Percentiles rank a stretch among this genome's conserved stretches.
Conservation (phyloP, 345 rosid species). For the Euphorbia lathyris region DNA sequence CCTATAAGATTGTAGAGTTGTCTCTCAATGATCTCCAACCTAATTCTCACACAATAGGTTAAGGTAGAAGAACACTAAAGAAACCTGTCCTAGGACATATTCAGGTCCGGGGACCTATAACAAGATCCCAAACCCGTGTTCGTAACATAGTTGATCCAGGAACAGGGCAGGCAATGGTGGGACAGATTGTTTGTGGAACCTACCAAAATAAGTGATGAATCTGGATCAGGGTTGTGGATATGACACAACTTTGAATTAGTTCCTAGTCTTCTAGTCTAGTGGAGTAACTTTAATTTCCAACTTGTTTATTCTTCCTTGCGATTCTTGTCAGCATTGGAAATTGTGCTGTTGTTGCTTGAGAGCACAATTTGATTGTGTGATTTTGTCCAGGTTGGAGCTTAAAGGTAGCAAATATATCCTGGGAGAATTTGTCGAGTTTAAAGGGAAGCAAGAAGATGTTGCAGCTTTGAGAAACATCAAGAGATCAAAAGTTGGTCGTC, state of each 20-base stretch:
- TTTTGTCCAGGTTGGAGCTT: slow-evolving; percentile 69
- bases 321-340: background rate
- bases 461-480: slow-evolving; percentile 54
- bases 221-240: background rate
- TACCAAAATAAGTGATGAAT: background rate
- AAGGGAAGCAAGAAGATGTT: slow-evolving; percentile 76
- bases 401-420: slow-evolving; percentile 65
- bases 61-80: no score
- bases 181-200: background rate
- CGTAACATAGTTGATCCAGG: background rate
- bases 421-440: slow-evolving; percentile 84
- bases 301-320: background rate
- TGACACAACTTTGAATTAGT: background rate
- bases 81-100: no score
- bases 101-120: no score
- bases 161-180: background rate
- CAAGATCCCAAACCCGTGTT: no score
- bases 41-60: no score
- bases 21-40: no score
- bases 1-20: no score
- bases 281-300: background rate
- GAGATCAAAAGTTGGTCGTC: slow-evolving; percentile 70
- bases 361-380: background rate
- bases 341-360: background rate
- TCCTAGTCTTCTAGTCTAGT: slow-evolving; percentile 1